These are phyloP conservation scores for Coffea humblotiana DNA, from an alignment of 305 asterid species.

Conservation along the genomic window DNA sequence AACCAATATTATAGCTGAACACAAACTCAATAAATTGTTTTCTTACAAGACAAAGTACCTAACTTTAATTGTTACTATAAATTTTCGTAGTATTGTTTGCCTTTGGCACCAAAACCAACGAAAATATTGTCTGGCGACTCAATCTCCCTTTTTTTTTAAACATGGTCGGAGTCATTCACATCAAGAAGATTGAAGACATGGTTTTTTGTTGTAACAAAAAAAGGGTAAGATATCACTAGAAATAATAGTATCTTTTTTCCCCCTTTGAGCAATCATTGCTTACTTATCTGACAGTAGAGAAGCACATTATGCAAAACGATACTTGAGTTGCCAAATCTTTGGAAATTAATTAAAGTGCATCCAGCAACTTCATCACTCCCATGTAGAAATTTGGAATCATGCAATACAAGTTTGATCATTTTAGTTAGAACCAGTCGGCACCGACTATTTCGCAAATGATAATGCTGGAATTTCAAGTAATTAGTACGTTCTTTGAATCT, in stretches of 20 bases:
- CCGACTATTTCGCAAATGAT: background rate
- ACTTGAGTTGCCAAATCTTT: slow-evolving; percentile 10
- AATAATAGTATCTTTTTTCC: too few species aligned
- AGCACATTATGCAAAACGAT: slow-evolving; percentile 6
- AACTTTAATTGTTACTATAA: too few species aligned
- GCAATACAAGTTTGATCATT: background rate
- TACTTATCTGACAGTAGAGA: slow-evolving; percentile 7
- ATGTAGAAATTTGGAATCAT: background rate
- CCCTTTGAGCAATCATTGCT: background rate
- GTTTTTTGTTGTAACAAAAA: too few species aligned
- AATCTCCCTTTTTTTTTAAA: background rate
- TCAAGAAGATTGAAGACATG: background rate
- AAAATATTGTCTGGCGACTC: background rate
- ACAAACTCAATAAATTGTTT: too few species aligned
- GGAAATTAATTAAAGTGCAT: background rate
- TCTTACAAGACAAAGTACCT: background rate
- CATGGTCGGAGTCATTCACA: background rate
- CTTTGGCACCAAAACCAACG: too few species aligned
- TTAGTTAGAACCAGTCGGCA: background rate
- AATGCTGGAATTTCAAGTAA: background rate
- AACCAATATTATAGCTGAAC: too few species aligned
- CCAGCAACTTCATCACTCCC: background rate
- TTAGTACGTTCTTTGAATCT: too few species aligned
- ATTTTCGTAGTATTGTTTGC: too few species aligned
- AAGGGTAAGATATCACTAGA: background rate